These are phyloP conservation scores for Cladosporium sp. DNA, from an alignment of 2,329 filamentous ascomycete genomes.

Conservation along the genomic window DNA sequence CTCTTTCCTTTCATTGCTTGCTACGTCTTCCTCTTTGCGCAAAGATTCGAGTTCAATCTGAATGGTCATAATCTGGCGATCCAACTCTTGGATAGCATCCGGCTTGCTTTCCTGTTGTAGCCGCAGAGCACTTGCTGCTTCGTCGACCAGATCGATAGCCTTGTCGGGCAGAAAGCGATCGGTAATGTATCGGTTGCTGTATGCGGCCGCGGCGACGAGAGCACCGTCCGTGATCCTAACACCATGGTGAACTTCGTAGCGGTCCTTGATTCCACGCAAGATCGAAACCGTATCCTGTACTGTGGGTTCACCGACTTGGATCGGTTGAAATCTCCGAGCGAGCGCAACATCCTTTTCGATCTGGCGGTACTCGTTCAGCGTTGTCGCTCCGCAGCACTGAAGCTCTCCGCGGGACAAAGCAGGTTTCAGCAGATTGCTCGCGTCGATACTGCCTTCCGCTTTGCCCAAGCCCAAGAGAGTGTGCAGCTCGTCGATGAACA, in stretches of 20 bases:
- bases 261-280: slow-evolving; percentile 90
- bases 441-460: slow-evolving; percentile 92
- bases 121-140: slow-evolving; percentile 83
- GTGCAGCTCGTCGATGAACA: slow-evolving; percentile 94
- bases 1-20: slow-evolving; percentile 79
- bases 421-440: slow-evolving; percentile 89
- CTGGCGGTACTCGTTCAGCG: slow-evolving; percentile 79
- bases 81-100: slow-evolving; percentile 84
- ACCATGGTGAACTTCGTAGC: slow-evolving; percentile 95
- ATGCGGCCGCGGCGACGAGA: slow-evolving; percentile 82
- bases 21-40: slow-evolving; percentile 86
- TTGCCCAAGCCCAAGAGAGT: slow-evolving; percentile 88
- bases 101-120: slow-evolving; percentile 96
- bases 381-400: slow-evolving; percentile 93
- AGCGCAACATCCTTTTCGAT: slow-evolving; percentile 96
- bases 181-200: slow-evolving; percentile 93
- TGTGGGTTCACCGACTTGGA: slow-evolving; percentile 83
- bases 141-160: slow-evolving; percentile 93
- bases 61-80: slow-evolving; percentile 93
- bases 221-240: slow-evolving; percentile 90
- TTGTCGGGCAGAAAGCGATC: slow-evolving; percentile 95
- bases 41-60: slow-evolving; percentile 95
- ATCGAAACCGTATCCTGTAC: slow-evolving; percentile 94
- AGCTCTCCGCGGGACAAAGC: slow-evolving; percentile 87
- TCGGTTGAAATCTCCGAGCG: slow-evolving; percentile 88